Evolutionary conservation across 1,139 yeast species (phyloP).

Genomic region (Scheffersomyces titani): DNA sequence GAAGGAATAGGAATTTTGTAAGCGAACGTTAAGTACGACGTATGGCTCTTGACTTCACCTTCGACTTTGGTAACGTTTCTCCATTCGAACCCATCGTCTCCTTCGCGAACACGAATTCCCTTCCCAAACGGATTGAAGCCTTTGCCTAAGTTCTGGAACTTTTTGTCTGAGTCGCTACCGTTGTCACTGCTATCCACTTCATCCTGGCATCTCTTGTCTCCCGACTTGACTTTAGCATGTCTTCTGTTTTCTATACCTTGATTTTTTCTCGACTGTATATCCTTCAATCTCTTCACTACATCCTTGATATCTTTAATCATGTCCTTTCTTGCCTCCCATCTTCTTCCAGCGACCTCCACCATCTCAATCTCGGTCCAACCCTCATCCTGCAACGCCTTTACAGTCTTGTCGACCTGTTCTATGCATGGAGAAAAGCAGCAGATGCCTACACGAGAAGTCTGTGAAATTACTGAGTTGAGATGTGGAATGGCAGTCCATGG

Average conservation of each 20-base stretch:
- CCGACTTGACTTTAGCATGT: constrained; percentile 24
- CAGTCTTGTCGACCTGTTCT: constrained; percentile 90
- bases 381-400: constrained; percentile 65
- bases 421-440: constrained; percentile 98
- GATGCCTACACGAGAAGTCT: constrained; percentile 56
- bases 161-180: constrained; percentile 7
- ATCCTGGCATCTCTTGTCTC: constrained; percentile 18
- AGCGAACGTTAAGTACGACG: constrained; percentile 94
- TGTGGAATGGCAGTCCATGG: constrained; percentile 97
- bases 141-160: constrained; percentile 41
- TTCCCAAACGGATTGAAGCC: constrained; percentile 93
- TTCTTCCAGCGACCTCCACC: constrained; percentile 85
- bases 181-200: constrained; percentile 11
- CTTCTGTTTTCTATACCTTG: constrained; percentile 71
- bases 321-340: constrained; percentile 90
- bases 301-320: constrained; percentile 83
- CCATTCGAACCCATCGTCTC: constrained; percentile 83
- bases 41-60: constrained; percentile 86
- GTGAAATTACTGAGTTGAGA: constrained; percentile 60
- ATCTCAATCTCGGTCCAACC: constrained; percentile 93
- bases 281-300: constrained; percentile 77
- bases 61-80: constrained; percentile 79
- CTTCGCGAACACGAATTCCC: constrained; percentile 78
- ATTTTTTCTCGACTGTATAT: constrained; percentile 72
- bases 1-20: constrained; percentile 26